A percentile compares a stretch with the other conserved stretches of the same genome.
Evolutionary conservation across 176 grass and related monocot genomes (phyloP).

Genomic region (Hyparrhenia diplandra): DNA sequence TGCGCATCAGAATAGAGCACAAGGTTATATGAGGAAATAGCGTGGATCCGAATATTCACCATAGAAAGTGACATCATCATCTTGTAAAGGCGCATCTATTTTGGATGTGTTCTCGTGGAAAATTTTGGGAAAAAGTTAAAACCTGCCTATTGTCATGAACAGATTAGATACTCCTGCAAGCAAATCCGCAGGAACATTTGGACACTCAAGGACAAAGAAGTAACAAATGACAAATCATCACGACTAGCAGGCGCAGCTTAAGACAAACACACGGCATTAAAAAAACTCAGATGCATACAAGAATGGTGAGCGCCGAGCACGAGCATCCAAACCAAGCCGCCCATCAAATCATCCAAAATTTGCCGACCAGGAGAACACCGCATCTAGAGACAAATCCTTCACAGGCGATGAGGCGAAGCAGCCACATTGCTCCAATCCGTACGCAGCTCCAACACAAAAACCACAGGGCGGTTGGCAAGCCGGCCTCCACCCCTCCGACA

Average conservation of each 20-base stretch:
- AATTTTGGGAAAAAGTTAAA: neutral
- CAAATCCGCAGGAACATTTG: neutral
- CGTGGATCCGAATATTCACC: neutral
- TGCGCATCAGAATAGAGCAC: neutral
- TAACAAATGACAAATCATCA: slow-evolving; percentile 29
- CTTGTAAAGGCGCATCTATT: neutral
- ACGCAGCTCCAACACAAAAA: neutral
- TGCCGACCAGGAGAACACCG: neutral
- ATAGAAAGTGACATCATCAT: slow-evolving; percentile 4
- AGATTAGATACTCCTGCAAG: neutral
- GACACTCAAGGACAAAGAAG: slow-evolving; percentile 2
- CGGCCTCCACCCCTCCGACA: slow-evolving; percentile 1
- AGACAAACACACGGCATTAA: slow-evolving; percentile 26
- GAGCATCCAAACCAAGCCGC: slow-evolving; percentile 19
- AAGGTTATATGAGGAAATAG: neutral
- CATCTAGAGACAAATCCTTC: slow-evolving; percentile 31
- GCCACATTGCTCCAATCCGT: slow-evolving; percentile 31
- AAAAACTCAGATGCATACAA: slow-evolving; percentile 32
- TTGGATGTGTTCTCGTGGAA: neutral
- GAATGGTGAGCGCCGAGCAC: neutral
- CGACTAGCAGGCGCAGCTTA: slow-evolving; percentile 5
- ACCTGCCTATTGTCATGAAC: neutral
- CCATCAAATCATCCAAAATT: slow-evolving; percentile 26
- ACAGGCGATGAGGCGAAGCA: slow-evolving; percentile 11
- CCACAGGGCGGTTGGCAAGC: neutral